Conservation (phyloP, 306 rosid species). For the Lagenaria siceraria region DNA sequence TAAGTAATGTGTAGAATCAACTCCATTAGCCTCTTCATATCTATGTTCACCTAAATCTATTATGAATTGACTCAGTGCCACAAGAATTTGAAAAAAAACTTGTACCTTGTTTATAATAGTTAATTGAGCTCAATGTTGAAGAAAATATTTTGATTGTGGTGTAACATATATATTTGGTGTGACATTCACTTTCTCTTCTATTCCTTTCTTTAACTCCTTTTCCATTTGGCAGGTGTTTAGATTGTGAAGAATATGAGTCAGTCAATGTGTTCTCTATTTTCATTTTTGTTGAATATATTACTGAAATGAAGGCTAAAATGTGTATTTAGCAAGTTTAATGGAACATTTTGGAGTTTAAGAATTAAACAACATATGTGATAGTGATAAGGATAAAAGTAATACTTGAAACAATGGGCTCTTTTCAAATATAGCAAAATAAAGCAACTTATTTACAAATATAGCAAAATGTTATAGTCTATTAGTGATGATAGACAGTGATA, state of each 20-base stretch:
- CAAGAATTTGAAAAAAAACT: background rate
- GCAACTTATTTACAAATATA: too few relatives aligned
- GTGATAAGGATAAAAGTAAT: too few relatives aligned
- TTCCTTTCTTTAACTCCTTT: background rate
- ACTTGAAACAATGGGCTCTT: too few relatives aligned
- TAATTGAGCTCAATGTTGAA: background rate
- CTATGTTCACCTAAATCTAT: background rate
- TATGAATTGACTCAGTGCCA: background rate
- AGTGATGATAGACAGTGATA: too few relatives aligned
- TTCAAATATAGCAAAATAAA: too few relatives aligned
- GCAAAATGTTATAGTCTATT: too few relatives aligned
- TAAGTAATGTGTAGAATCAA: slow-evolving; percentile 1
- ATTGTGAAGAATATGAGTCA: background rate
- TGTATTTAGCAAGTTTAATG: too few relatives aligned
- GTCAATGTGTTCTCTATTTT: background rate
- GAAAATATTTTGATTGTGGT: background rate
- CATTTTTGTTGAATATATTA: too few relatives aligned
- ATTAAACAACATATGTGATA: too few relatives aligned
- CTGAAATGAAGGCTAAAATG: too few relatives aligned
- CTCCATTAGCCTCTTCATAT: background rate
- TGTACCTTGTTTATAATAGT: background rate
- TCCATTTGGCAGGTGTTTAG: background rate
- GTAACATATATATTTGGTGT: background rate
- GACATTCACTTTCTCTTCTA: background rate
- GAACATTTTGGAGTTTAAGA: too few relatives aligned